Evolutionary conservation across 768 basidiomycete species (phyloP), one percentile per base, ranked within the genome.

Genomic region (Auricularia cornea): DNA sequence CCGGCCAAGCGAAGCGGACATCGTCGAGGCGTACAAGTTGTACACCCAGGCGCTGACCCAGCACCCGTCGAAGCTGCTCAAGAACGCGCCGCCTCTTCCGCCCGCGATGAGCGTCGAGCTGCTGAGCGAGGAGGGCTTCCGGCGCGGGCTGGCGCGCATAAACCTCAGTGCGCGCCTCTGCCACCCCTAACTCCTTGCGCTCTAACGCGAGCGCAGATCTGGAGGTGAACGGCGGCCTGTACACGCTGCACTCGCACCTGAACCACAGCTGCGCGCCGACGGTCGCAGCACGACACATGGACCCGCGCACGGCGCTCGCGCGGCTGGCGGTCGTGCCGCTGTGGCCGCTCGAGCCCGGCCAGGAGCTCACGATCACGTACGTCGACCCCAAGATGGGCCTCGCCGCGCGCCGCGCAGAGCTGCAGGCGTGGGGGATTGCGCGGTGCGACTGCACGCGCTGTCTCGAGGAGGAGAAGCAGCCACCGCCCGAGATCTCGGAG

Each of bases 211-310:
- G 10, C 16, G 35, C 60, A 88, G 88, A 94, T 70, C 77, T 94
- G 60, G 93, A 94, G 75, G 84, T 88, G 2, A 90, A 94, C 62
- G 92, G 92, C 2, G 93, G 92, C 2, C 77, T 96, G 11, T 96
- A 94, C 74, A 82, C 81, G 26, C 80, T 94, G 3, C 92, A 95
- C 71, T 88, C 92, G 2, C 90, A 94, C 67, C 73, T 95, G 32
- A 97, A 96, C 73, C 94, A 97, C 72, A 82, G 82, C 6, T 97
- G 94, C 73, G 72, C 76, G 20, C 92, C 94, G 0, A 95, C 92
- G 72, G 68, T 87, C 59, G 89, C 90, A 20, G 85, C 90, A 18
- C 85, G 88, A 2, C 92, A 92, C 70, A 74, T 91, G 63, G 87
- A 90, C 72, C 81, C 80, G 66, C 84, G 83, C 59, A 84, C 78